A percentile compares a stretch with the other conserved stretches of the same genome.
phyloP scores from a whole-genome alignment of 441 rosid species.

The Corymbia calophylla region DNA sequence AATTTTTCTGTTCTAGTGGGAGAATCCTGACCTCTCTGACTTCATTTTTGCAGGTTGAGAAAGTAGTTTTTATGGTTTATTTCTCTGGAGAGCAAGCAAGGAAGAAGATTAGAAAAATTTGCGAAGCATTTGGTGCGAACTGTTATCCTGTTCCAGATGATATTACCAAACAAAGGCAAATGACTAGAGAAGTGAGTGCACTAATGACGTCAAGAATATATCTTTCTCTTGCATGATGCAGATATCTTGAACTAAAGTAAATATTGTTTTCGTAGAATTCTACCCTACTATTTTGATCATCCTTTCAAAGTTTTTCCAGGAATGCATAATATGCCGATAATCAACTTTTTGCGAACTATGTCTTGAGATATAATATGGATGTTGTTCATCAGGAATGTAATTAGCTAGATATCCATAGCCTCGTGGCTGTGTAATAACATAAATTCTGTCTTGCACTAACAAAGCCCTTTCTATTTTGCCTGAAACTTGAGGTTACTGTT shows the following conservation, averaged over 20 bases:
- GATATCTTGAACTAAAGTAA: background rate
- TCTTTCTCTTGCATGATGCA: background rate
- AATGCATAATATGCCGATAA: background rate
- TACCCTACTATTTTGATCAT: background rate
- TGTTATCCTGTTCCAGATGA: constrained; percentile 97
- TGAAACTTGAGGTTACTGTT: constrained; percentile 18
- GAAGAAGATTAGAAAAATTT: constrained; percentile 74
- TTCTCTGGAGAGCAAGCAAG: constrained; percentile 98
- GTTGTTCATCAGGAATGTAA: background rate
- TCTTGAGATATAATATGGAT: background rate
- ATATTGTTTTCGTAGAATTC: background rate
- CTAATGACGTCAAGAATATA: background rate
- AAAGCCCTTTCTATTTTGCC: background rate
- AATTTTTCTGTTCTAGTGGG: background rate
- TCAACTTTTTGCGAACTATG: background rate
- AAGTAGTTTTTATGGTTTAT: constrained; percentile 80
- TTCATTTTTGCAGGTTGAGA: constrained; percentile 59
- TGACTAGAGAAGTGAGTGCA: constrained; percentile 75
- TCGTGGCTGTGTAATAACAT: background rate
- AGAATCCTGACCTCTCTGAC: constrained; percentile 1
- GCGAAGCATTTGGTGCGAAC: constrained; percentile 96
- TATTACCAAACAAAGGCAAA: constrained; percentile 74
- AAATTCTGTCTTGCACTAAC: background rate
- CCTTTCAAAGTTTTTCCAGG: background rate
- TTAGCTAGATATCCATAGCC: background rate